Evolutionary conservation across 2,329 filamentous ascomycete genomes (phyloP).

Genomic region (Ceratocystis colombiana): DNA sequence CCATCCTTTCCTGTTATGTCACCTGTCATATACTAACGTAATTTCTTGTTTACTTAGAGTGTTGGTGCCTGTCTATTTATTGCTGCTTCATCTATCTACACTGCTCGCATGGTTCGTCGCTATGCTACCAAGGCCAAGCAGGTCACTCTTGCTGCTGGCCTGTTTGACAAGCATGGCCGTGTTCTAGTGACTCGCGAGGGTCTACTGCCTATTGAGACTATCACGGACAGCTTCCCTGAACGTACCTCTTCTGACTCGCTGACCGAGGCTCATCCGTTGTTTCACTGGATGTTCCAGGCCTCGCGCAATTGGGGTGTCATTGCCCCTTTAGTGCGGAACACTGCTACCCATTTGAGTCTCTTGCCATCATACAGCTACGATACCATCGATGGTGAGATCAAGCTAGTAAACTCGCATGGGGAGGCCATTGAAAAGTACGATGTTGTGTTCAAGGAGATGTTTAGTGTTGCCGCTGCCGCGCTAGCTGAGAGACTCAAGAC

Average conservation of each 20-base stretch:
- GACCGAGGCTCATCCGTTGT: slow-evolving; percentile 64
- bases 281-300: slow-evolving; percentile 78
- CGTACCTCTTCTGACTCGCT: slow-evolving; percentile 58
- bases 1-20: too few species aligned
- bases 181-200: slow-evolving; percentile 62
- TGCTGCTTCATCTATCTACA: slow-evolving; percentile 45
- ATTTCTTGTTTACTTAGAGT: slow-evolving; percentile 37
- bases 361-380: slow-evolving; percentile 36
- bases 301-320: slow-evolving; percentile 67
- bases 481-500: slow-evolving; percentile 58
- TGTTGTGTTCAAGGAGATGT: slow-evolving; percentile 68
- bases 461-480: slow-evolving; percentile 68
- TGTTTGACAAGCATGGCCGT: slow-evolving; percentile 57
- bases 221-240: slow-evolving; percentile 67
- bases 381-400: slow-evolving; percentile 32
- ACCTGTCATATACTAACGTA: not conserved
- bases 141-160: slow-evolving; percentile 48
- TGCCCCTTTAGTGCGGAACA: slow-evolving; percentile 56
- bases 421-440: slow-evolving; percentile 60
- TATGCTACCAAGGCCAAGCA: slow-evolving; percentile 52
- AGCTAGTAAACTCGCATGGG: slow-evolving; percentile 44
- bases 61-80: slow-evolving; percentile 52
- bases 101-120: slow-evolving; percentile 42
- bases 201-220: slow-evolving; percentile 59
- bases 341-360: slow-evolving; percentile 58